Evolutionary conservation across 2,329 filamentous ascomycete species (phyloP).

Genomic region (Stagonosporopsis tanaceti): DNA sequence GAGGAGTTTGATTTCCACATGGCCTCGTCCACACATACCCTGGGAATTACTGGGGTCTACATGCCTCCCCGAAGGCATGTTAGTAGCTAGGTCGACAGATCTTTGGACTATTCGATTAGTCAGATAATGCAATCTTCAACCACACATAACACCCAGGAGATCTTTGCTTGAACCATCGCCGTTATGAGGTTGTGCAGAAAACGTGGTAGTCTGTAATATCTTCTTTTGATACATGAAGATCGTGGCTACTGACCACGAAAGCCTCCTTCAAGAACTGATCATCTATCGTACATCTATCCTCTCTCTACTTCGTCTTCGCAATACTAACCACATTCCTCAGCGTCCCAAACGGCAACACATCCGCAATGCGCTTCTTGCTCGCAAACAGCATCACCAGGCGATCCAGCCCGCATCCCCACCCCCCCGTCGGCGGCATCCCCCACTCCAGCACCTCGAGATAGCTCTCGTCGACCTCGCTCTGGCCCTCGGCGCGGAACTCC

Average conservation of each 20-base stretch:
- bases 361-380: constrained; percentile 78
- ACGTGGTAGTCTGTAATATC: background rate
- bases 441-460: constrained; percentile 87
- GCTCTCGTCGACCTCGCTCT: constrained; percentile 72
- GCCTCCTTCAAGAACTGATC: background rate
- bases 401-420: constrained; percentile 95
- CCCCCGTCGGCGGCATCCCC: constrained; percentile 92
- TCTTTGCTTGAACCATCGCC: no score
- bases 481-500: constrained; percentile 44
- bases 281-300: background rate
- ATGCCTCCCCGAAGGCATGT: background rate
- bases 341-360: constrained; percentile 89
- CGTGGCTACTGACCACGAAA: background rate
- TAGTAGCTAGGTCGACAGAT: background rate
- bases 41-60: background rate
- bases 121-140: background rate
- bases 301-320: constrained; percentile 35
- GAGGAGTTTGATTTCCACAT: background rate
- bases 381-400: constrained; percentile 90
- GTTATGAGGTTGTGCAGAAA: background rate
- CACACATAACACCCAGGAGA: no score
- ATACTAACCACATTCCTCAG: constrained; percentile 66
- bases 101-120: background rate
- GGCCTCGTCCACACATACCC: background rate
- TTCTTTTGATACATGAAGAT: background rate